phyloP scores from a whole-genome alignment of 352 stramenopile species.

The Phytophthora lateralis region DNA sequence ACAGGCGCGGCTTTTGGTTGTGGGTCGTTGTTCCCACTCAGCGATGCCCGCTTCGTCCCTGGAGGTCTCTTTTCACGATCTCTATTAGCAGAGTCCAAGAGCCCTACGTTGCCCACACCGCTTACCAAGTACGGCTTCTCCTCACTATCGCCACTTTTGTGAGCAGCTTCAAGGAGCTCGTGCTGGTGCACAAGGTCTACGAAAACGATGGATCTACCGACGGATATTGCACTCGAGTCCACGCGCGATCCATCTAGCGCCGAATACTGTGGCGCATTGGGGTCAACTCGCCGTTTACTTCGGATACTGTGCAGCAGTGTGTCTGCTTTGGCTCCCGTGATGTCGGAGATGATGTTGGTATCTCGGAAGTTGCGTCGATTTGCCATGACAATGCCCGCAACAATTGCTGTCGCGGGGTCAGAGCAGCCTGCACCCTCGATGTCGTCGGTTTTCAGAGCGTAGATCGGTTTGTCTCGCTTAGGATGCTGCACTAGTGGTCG shows the following conservation, averaged over 20 bases:
- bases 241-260: conserved; percentile 63
- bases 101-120: conserved; percentile 63
- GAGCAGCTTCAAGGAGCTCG: conserved; percentile 36
- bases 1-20: conserved; percentile 17
- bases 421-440: conserved; percentile 63
- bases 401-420: conserved; percentile 54
- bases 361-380: conserved; percentile 59
- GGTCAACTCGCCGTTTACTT: conserved; percentile 68
- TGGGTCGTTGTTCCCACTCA: conserved; percentile 22
- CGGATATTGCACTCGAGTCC: conserved; percentile 67
- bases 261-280: conserved; percentile 64
- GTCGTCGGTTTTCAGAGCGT: conserved; percentile 60
- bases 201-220: conserved; percentile 77
- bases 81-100: conserved; percentile 27
- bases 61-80: conserved; percentile 36
- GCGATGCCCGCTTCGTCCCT: conserved; percentile 14
- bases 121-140: conserved; percentile 49
- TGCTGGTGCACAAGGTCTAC: conserved; percentile 57
- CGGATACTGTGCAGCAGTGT: conserved; percentile 73
- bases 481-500: conserved; percentile 52
- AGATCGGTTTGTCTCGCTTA: conserved; percentile 58
- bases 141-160: conserved; percentile 16
- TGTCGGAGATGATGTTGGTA: conserved; percentile 69
- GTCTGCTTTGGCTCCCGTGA: conserved; percentile 64
- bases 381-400: conserved; percentile 66